Base-by-base conservation (phyloP, 257 asterid genomes). In the Solanum virginianum region DNA sequence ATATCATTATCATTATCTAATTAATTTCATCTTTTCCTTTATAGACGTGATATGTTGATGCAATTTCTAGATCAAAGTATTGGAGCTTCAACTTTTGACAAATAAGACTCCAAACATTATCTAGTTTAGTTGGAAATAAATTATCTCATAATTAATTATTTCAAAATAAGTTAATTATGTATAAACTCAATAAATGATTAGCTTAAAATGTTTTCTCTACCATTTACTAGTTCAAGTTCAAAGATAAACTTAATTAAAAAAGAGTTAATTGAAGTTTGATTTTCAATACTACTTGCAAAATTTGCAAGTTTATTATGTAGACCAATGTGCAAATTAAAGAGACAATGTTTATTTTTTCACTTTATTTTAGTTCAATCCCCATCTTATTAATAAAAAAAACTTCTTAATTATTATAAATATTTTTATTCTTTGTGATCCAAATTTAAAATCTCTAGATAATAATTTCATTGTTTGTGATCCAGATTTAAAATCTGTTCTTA, bases 31-130 rank as follows among this genome's bases (percentile, higher is more conserved):
- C 13, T 54, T 43, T 68, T 16, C 70, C 14, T 56, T 69, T 81
- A 82, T 83, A 94, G 98, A 0, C 92, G 94, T 0, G 41, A 62
- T 5, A 82, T 87, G 87, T 81, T 94, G 18, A 26, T 93, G 4
- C 59, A 57, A 2, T 49, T 89, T 69, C 62, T 94, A 53, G 95
- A 94, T n/a, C 57, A 5, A 36, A 36, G 41, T 36, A 36, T 36
- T 36, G 41, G 6, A 36, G 41, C 41, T 36, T 3, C 41, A 36
- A 36, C 41, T 36, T 36, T 36, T 36, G 41, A 36, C 41, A 36
- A 36, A 4, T 36, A 36, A 4, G 6, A 5, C 41, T 36, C 41
- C 41, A 36, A 5, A 36, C 41, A 36, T 36, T 36, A 32, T 32
- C 36, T 32, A 3, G 36, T 32, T 32, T 32, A 32, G 36, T 32